Base-by-base conservation (phyloP, 371 early-diverging fungal genomes). In the Funneliformis caledonium region DNA sequence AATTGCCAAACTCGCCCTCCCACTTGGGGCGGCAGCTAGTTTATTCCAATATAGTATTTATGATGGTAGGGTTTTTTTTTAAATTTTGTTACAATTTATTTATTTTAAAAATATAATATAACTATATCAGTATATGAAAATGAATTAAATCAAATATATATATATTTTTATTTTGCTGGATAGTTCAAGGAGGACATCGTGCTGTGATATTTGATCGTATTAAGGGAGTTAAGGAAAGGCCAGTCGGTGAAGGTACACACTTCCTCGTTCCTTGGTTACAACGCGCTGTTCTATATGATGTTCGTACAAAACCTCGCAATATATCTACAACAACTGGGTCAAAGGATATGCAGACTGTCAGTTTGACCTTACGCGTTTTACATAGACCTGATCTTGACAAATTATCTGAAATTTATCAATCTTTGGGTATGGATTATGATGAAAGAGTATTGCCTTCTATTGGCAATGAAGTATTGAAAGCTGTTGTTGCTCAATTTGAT, bases 401-500 rank as follows among this genome's bases (percentile, higher is more conserved):
- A 37, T 88, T 99, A 73, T 91, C 97, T 26, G 82, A 82, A 64
- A 94, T 99, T 84, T 97, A 98, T 86, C 95, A 96, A 87, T 93
- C 90, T 80, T 88, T 98, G 73, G 99, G 99, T 68, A 83, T 91
- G 76, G 99, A 99, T 86, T 99, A 98, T 83, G 98, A 98, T 83
- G 99, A 99, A 86, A 90, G 98, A 82, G 98, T 98, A 31, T 89
- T 99, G 82, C 99, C 99, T 47, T 95, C 96, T 77, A 98, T 99
- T 84, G 99, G 98, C 85, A 99, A 99, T 89, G 99, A 99, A 88
- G 98, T 99, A 45, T 90, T 98, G 83, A 99, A 99, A 92, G 89
- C 96, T 79, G 93, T 97, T 75, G 98, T 99, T n/a, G 99, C 99
- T 42, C 99, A 98, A 89, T 99, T 97, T 85, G 97, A 98, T 86